Base-by-base conservation (phyloP, 2,329 filamentous ascomycete species). In the Colletotrichum paranaense region DNA sequence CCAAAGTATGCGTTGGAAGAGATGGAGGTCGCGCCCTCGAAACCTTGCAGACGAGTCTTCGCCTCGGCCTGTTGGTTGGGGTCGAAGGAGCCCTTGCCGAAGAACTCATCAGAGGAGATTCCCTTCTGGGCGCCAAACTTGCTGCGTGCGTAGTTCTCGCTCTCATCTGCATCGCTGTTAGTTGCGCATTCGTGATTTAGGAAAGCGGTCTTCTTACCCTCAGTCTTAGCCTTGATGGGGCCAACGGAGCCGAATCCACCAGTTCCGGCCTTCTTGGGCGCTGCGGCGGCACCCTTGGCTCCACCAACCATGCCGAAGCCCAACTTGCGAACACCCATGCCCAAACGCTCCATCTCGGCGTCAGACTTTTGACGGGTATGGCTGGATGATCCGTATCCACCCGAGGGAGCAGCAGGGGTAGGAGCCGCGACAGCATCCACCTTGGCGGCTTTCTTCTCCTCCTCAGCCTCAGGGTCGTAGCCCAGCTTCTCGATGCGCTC, bases 1-100 rank as follows among this genome's bases (percentile, higher is more conserved):
- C 97, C 97, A 82, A 99, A 99, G 88, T 98, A 99, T 68, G 95
- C 95, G 83, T 98, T 99, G 72, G 94, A 97, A 7, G 95, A 98
- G 82, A 99, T 99, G 76, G 95, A 87, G 1, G 92, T 92, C 12
- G 97, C 95, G 57, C 97, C 95, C 84, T 98, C 96, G 80, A 99
- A 99, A 59, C 95, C 94, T 85, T 95, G 92, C 67, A 99, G 89
- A 53, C 97, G 91, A 28, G 89, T 88, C 86, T 97, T 97, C 78
- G 97, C 96, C 85, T 98, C 96, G 64, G 91, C 88, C 80, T 97
- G 93, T 9, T 93, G 91, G 68, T 88, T 88, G 49, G 95, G 92
- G 81, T 99, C 95, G 83, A 92, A 98, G 68, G 90, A 86, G 66
- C 95, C 94, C 82, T 97, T 96, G 79, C 96, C 95, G 81, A 99